Evolutionary conservation across 305 asterid species (phyloP).

Genomic region (Coffea humblotiana): DNA sequence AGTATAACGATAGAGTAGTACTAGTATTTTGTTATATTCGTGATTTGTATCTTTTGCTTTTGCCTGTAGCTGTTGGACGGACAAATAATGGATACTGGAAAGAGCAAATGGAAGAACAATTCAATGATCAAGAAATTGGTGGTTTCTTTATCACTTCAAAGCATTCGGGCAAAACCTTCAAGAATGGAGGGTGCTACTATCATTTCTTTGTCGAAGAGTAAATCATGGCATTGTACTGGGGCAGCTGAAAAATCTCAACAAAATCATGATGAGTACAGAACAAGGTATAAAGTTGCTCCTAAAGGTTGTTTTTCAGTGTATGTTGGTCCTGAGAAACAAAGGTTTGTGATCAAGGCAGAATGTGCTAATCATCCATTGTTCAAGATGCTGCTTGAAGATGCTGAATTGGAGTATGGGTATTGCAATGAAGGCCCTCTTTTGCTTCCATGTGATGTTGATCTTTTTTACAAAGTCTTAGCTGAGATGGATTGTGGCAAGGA

Average conservation of each 20-base stretch:
- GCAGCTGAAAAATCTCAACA: background rate
- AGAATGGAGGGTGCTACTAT: background rate
- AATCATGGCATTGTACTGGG: constrained; percentile 14
- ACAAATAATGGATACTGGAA: constrained; percentile 20
- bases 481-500: constrained; percentile 37
- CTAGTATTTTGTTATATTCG: background rate
- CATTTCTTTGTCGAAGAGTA: constrained; percentile 25
- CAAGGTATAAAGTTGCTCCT: constrained; percentile 25
- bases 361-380: constrained; percentile 63
- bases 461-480: constrained; percentile 48
- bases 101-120: constrained; percentile 14
- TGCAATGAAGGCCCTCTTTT: constrained; percentile 51
- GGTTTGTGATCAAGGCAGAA: constrained; percentile 59
- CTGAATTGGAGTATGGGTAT: constrained; percentile 67
- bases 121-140: constrained; percentile 26
- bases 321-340: constrained; percentile 61
- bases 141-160: constrained; percentile 15
- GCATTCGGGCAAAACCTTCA: background rate
- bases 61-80: background rate
- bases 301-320: constrained; percentile 71
- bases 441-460: constrained; percentile 72
- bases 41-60: background rate
- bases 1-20: background rate
- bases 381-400: constrained; percentile 74
- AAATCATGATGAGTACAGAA: background rate